phyloP scores from a whole-genome alignment of 768 basidiomycete genomes.

The Macrolepiota fuliginosa region DNA sequence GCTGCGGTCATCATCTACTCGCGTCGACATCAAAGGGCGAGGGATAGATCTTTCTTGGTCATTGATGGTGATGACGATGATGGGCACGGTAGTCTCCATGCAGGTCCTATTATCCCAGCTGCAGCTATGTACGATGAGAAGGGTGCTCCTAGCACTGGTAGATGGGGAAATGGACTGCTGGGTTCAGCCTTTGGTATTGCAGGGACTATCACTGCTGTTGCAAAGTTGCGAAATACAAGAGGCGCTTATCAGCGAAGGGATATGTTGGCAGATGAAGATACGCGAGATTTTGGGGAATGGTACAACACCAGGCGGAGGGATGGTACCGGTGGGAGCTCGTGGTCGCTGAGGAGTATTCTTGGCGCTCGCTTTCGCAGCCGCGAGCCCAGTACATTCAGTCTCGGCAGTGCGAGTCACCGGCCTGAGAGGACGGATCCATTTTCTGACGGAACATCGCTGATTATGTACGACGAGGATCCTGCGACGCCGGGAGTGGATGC shows the following conservation, averaged over 20 bases:
- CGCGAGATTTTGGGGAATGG: conserved; percentile 46
- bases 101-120: conserved; percentile 28
- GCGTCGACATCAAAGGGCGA: conserved; percentile 29
- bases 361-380: conserved; percentile 36
- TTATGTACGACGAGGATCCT: conserved; percentile 33
- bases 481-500: conserved; percentile 23
- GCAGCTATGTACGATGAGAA: conserved; percentile 22
- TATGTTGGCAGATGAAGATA: conserved; percentile 80
- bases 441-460: conserved; percentile 39
- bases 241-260: conserved; percentile 47
- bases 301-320: conserved; percentile 34
- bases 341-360: conserved; percentile 52
- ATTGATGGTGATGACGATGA: conserved; percentile 25
- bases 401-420: conserved; percentile 28
- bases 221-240: conserved; percentile 23
- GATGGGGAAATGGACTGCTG: conserved; percentile 18
- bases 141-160: neutral
- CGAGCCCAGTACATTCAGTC: conserved; percentile 34
- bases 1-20: conserved; percentile 43
- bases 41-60: conserved; percentile 27
- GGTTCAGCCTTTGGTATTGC: conserved; percentile 24
- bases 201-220: conserved; percentile 30
- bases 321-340: conserved; percentile 44
- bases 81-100: neutral
- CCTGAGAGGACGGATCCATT: conserved; percentile 52